Percentiles rank a stretch among this genome's conserved stretches.
Evolutionary conservation across 495 filamentous ascomycete species (phyloP).

Genomic region (Xylaria sp.): DNA sequence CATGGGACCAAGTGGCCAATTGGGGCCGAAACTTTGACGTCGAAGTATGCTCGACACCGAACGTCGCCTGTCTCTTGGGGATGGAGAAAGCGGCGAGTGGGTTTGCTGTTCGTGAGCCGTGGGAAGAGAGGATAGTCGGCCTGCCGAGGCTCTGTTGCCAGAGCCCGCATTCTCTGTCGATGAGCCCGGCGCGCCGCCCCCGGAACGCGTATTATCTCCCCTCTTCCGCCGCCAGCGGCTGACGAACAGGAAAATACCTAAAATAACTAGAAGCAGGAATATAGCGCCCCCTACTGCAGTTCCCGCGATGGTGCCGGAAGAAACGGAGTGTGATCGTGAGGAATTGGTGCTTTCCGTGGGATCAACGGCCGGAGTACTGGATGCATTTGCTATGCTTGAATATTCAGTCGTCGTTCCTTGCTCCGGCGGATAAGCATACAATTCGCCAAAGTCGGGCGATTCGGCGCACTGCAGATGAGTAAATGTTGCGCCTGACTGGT

Average conservation of each 20-base stretch:
- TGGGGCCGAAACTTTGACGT: constrained; percentile 29
- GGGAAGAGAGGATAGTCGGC: constrained; percentile 31
- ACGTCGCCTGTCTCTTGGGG: constrained; percentile 9
- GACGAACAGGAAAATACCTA: constrained; percentile 25
- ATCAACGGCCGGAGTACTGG: background rate
- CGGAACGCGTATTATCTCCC: background rate
- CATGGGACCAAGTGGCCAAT: constrained; percentile 32
- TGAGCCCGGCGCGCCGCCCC: background rate
- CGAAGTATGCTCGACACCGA: background rate
- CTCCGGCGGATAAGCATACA: constrained; percentile 37
- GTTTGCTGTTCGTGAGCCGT: constrained; percentile 32
- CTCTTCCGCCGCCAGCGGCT: constrained; percentile 8
- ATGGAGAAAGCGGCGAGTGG: constrained; percentile 1
- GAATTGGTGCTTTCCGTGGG: constrained; percentile 10
- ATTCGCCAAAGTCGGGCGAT: constrained; percentile 32
- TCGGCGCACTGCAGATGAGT: constrained; percentile 35
- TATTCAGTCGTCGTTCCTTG: constrained; percentile 24
- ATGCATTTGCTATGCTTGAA: constrained; percentile 5
- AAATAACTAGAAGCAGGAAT: constrained; percentile 25
- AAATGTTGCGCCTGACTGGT: constrained; percentile 26
- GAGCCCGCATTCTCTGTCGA: background rate
- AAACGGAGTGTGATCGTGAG: constrained; percentile 19
- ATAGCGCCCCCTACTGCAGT: constrained; percentile 30
- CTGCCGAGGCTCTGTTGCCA: background rate
- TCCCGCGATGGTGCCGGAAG: constrained; percentile 33